Percentiles rank a stretch among this genome's conserved stretches.
Conservation (phyloP, 2,329 filamentous ascomycete species). For the Trichoderma koningiopsis region DNA sequence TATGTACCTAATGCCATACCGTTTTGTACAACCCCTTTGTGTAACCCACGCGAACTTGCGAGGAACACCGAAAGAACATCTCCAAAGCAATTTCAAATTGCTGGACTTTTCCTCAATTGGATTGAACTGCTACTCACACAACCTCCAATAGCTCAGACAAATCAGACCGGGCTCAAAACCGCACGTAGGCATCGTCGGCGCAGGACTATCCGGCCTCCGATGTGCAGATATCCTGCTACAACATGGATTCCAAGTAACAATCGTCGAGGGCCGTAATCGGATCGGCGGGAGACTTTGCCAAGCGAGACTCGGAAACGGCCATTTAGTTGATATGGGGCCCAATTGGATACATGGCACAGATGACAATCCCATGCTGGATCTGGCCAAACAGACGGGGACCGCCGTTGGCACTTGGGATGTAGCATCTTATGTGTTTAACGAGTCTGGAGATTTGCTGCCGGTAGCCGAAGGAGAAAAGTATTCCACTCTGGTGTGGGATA, state of each 20-base stretch:
- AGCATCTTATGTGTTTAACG: constrained; percentile 57
- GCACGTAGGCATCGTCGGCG: constrained; percentile 69
- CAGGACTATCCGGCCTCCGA: constrained; percentile 69
- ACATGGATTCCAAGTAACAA: constrained; percentile 66
- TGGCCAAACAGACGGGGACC: constrained; percentile 64
- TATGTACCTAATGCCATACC: background rate
- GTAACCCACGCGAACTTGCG: background rate
- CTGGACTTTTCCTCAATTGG: background rate
- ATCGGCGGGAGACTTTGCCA: constrained; percentile 67
- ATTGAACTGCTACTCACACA: constrained; percentile 15
- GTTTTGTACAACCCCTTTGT: background rate
- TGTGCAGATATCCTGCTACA: constrained; percentile 68
- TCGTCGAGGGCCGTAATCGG: constrained; percentile 68
- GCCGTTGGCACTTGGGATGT: constrained; percentile 52
- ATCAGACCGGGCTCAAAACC: constrained; percentile 39
- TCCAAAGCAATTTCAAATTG: background rate
- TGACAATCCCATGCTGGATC: constrained; percentile 68
- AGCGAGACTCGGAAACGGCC: constrained; percentile 50
- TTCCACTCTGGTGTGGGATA: constrained; percentile 64
- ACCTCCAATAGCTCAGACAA: constrained; percentile 17
- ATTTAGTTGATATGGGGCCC: constrained; percentile 63
- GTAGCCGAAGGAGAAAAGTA: constrained; percentile 49
- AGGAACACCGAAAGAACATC: background rate
- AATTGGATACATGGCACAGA: constrained; percentile 80
- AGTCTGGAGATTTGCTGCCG: constrained; percentile 55